A percentile compares a stretch with the other conserved stretches of the same genome.
Evolutionary conservation across 768 basidiomycete genomes (phyloP).

Genomic region (Mycena latifolia): DNA sequence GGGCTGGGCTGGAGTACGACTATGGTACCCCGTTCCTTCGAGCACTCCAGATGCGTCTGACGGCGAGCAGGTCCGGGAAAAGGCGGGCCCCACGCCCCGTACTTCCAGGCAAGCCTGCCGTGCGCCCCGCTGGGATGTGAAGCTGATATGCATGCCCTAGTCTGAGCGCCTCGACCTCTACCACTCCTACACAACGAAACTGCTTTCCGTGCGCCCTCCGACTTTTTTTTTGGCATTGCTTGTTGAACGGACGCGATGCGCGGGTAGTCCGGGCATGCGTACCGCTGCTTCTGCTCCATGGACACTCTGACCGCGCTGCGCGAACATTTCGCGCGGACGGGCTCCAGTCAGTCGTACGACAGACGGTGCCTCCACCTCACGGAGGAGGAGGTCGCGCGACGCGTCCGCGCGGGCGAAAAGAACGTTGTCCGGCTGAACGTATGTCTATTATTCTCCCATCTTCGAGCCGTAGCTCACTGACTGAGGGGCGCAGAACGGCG

Average conservation of each 20-base stretch:
- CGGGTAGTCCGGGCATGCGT: slow-evolving; percentile 85
- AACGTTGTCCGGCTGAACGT: slow-evolving; percentile 92
- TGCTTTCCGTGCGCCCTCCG: slow-evolving; percentile 74
- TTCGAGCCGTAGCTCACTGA: slow-evolving; percentile 17
- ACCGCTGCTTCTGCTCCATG: slow-evolving; percentile 93
- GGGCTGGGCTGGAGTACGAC: slow-evolving; percentile 95
- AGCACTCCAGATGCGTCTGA: slow-evolving; percentile 1
- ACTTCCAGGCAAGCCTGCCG: slow-evolving; percentile 75
- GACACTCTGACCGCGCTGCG: slow-evolving; percentile 78
- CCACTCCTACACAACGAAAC: slow-evolving; percentile 73
- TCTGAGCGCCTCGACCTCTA: slow-evolving; percentile 93
- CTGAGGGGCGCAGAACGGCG: slow-evolving; percentile 61
- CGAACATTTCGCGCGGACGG: slow-evolving; percentile 75
- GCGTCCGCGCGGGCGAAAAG: slow-evolving; percentile 80
- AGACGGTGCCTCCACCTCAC: slow-evolving; percentile 88
- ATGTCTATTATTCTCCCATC: slow-evolving; percentile 38
- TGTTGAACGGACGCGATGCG: slow-evolving; percentile 1
- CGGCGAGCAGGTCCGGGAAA: slow-evolving; percentile 75
- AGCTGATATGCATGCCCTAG: slow-evolving; percentile 53
- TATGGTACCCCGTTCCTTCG: slow-evolving; percentile 66
- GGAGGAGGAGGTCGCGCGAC: slow-evolving; percentile 85
- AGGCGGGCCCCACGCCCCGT: slow-evolving; percentile 84
- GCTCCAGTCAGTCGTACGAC: slow-evolving; percentile 90
- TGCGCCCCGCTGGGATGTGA: slow-evolving; percentile 6
- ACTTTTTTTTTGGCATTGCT: slow-evolving; percentile 4